Evolutionary conservation across 352 stramenopile species (phyloP).

Genomic region (Phytopythium chamaehyphon): DNA sequence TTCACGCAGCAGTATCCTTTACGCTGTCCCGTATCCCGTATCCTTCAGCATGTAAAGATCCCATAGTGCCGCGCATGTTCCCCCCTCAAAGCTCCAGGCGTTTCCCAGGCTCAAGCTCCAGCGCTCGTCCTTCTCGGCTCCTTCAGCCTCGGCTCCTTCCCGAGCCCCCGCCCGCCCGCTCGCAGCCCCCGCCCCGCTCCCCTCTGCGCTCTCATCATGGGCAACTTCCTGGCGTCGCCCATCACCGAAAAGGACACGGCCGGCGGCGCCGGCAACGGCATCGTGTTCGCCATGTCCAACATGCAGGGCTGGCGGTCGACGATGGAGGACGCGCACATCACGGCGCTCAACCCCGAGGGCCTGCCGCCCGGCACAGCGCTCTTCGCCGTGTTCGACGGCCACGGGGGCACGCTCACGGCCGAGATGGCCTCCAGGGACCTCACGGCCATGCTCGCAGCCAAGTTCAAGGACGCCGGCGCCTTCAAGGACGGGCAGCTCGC

Average conservation of each 20-base stretch:
- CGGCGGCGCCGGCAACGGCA: slow-evolving; percentile 38
- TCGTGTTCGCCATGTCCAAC: slow-evolving; percentile 57
- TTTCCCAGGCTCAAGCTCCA: too few relatives aligned
- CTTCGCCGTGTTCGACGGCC: slow-evolving; percentile 81
- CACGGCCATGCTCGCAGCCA: slow-evolving; percentile 19
- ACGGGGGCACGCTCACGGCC: slow-evolving; percentile 57
- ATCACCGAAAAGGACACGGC: slow-evolving; percentile 78
- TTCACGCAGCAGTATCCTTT: too few relatives aligned
- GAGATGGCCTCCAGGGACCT: slow-evolving; percentile 45
- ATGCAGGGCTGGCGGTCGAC: slow-evolving; percentile 84
- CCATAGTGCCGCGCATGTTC: too few relatives aligned
- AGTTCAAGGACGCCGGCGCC: slow-evolving; percentile 28
- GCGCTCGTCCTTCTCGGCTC: too few relatives aligned
- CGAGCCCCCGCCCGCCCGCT: neutral
- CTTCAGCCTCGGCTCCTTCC: too few relatives aligned
- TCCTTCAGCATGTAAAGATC: too few relatives aligned
- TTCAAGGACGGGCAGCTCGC: slow-evolving; percentile 29
- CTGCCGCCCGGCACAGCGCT: slow-evolving; percentile 50
- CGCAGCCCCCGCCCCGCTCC: neutral
- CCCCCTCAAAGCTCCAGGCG: too few relatives aligned
- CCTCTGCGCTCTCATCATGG: slow-evolving; percentile 31
- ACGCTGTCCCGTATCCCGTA: too few relatives aligned
- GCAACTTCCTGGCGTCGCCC: slow-evolving; percentile 75
- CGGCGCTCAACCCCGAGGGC: slow-evolving; percentile 34
- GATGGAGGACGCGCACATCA: slow-evolving; percentile 82